Evolutionary conservation across 257 asterid genomes (phyloP).

Genomic region (Capsicum chinense): DNA sequence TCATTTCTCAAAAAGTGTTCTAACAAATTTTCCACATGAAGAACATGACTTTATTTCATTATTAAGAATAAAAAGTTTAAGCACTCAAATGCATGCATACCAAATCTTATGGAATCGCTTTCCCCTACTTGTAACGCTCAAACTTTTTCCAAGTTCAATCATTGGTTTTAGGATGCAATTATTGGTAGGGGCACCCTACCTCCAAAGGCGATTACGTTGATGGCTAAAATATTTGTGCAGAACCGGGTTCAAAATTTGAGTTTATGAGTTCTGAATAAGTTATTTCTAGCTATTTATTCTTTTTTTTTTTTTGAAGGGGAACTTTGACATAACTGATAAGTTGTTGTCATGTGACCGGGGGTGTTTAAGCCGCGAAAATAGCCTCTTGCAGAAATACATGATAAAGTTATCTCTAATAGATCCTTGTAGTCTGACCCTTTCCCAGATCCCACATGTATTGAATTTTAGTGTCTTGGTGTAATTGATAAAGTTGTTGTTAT

Average conservation of each 20-base stretch:
- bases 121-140: conserved; percentile 13
- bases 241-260: not conserved
- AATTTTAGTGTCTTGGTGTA: too few relatives aligned
- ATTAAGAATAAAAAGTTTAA: not conserved
- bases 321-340: too few relatives aligned
- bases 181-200: conserved; percentile 38
- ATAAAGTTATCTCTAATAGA: too few relatives aligned
- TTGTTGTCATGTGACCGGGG: too few relatives aligned
- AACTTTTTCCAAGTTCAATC: conserved; percentile 36
- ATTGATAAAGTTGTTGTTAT: too few relatives aligned
- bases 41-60: not conserved
- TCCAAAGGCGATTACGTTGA: conserved; percentile 32
- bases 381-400: too few relatives aligned
- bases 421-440: too few relatives aligned
- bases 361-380: too few relatives aligned
- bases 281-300: not conserved
- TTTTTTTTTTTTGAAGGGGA: too few relatives aligned
- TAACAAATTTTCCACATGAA: conserved; percentile 23
- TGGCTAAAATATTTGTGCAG: conserved; percentile 5
- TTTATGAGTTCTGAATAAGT: too few relatives aligned
- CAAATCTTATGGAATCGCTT: conserved; percentile 36
- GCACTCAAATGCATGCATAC: conserved; percentile 19
- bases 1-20: not conserved
- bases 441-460: too few relatives aligned
- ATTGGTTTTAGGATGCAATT: conserved; percentile 39